Evolutionary conservation across 192 early-diverging fungal genomes (phyloP).

Genomic region (Backusella australiensis): DNA sequence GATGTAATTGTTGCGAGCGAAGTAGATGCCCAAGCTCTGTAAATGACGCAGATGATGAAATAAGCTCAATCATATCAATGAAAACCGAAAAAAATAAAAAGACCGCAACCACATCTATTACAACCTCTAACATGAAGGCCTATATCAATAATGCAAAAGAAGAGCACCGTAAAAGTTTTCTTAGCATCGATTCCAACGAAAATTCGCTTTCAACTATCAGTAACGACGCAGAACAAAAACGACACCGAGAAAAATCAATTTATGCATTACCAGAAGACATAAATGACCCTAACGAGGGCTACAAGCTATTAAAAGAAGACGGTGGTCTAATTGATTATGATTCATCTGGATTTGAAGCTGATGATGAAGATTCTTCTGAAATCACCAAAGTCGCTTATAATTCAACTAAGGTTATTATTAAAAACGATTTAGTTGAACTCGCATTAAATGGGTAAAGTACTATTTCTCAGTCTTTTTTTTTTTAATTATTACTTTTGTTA

Average conservation of each 20-base stretch:
- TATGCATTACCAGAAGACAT: background rate
- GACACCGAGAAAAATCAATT: background rate
- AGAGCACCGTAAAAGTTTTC: background rate
- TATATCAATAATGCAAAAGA: background rate
- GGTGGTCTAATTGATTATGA: constrained; percentile 8
- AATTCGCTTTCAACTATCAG: background rate
- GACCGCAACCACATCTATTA: background rate
- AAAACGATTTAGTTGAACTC: constrained; percentile 13
- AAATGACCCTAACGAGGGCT: background rate
- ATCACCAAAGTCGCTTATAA: background rate
- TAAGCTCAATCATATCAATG: background rate
- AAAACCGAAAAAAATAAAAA: background rate
- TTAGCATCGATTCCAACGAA: background rate
- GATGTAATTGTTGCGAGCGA: background rate
- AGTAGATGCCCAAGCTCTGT: background rate
- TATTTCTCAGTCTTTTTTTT: background rate
- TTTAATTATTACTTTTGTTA: background rate
- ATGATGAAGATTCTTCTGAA: background rate
- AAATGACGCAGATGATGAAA: constrained; percentile 4
- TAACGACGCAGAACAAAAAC: background rate
- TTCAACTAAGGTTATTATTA: background rate
- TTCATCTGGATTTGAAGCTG: background rate
- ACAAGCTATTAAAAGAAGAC: background rate
- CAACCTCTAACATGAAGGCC: background rate
- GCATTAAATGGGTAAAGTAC: constrained; percentile 21